Evolutionary conservation across 805 yeast species (phyloP).

Genomic region (Dipodascopsis uninucleata): DNA sequence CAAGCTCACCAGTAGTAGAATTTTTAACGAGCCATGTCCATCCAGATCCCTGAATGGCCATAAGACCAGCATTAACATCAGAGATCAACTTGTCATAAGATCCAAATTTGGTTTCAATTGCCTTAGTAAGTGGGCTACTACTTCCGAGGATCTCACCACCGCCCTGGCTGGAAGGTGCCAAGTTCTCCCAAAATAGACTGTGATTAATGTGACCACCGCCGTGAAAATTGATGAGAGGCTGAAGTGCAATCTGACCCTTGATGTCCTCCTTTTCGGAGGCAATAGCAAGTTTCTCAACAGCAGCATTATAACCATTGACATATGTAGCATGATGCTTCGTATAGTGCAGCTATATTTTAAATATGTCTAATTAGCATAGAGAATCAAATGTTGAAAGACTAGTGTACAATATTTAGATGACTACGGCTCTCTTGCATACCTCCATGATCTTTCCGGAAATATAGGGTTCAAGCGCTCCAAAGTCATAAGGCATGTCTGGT

Average conservation of each 20-base stretch:
- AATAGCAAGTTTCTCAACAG: slow-evolving; percentile 66
- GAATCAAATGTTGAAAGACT: background rate
- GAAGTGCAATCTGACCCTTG: slow-evolving; percentile 55
- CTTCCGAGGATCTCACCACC: slow-evolving; percentile 63
- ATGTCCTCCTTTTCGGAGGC: slow-evolving; percentile 59
- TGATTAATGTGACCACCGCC: slow-evolving; percentile 92
- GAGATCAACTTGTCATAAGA: slow-evolving; percentile 63
- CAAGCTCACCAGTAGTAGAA: slow-evolving; percentile 67
- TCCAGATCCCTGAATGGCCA: slow-evolving; percentile 89
- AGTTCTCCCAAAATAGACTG: slow-evolving; percentile 79
- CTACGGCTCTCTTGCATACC: slow-evolving; percentile 11
- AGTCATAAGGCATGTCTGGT: slow-evolving; percentile 81
- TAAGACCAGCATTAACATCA: slow-evolving; percentile 49
- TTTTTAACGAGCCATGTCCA: slow-evolving; percentile 92
- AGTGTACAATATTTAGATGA: too few species aligned
- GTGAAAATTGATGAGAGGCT: slow-evolving; percentile 79
- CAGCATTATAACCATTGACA: slow-evolving; percentile 78
- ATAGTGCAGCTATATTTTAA: slow-evolving; percentile 52
- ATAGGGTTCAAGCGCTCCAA: slow-evolving; percentile 79
- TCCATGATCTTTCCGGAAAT: slow-evolving; percentile 82
- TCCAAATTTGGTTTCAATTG: slow-evolving; percentile 64
- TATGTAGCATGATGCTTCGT: slow-evolving; percentile 90
- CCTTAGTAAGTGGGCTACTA: slow-evolving; percentile 55
- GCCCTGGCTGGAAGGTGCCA: slow-evolving; percentile 69
- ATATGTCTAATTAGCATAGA: too few species aligned